Conservation (phyloP, 768 basidiomycete genomes). For the Calocybe indica region DNA sequence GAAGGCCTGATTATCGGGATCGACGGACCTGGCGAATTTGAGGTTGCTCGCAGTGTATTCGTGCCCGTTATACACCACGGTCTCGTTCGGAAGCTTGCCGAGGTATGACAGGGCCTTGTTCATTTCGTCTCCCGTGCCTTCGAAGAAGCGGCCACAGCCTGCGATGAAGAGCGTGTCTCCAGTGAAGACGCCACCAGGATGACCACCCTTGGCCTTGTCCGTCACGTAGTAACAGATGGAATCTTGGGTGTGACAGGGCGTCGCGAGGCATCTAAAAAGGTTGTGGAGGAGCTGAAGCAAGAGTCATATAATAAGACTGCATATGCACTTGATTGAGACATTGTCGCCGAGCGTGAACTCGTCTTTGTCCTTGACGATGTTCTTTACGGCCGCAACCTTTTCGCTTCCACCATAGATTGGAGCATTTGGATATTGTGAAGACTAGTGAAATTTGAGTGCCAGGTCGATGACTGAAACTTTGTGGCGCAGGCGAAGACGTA, state of each 20-base stretch:
- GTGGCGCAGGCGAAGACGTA: constrained; percentile 23
- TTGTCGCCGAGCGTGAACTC: constrained; percentile 68
- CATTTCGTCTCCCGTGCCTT: constrained; percentile 81
- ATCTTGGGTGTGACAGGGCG: constrained; percentile 94
- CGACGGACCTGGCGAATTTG: constrained; percentile 64
- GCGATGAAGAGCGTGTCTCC: constrained; percentile 90
- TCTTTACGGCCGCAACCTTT: constrained; percentile 58
- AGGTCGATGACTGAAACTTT: constrained; percentile 2
- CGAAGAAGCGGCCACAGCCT: constrained; percentile 94
- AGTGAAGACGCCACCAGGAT: constrained; percentile 82
- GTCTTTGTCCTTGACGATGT: constrained; percentile 76
- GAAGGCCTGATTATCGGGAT: constrained; percentile 55
- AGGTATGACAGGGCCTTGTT: constrained; percentile 66
- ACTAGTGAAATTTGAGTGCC: constrained; percentile 20
- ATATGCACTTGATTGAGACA: constrained; percentile 50
- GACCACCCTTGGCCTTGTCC: constrained; percentile 34
- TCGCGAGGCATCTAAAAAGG: constrained; percentile 63
- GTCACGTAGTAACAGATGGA: constrained; percentile 90
- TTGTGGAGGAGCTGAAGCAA: constrained; percentile 6
- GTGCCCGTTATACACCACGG: constrained; percentile 84
- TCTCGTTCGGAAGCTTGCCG: constrained; percentile 69
- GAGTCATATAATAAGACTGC: not conserved
- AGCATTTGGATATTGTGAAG: constrained; percentile 36
- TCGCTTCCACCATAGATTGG: constrained; percentile 81
- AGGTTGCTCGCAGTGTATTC: constrained; percentile 81